Evolutionary conservation across 2,329 filamentous ascomycete genomes (phyloP).

Genomic region (Colletotrichum shisoi): DNA sequence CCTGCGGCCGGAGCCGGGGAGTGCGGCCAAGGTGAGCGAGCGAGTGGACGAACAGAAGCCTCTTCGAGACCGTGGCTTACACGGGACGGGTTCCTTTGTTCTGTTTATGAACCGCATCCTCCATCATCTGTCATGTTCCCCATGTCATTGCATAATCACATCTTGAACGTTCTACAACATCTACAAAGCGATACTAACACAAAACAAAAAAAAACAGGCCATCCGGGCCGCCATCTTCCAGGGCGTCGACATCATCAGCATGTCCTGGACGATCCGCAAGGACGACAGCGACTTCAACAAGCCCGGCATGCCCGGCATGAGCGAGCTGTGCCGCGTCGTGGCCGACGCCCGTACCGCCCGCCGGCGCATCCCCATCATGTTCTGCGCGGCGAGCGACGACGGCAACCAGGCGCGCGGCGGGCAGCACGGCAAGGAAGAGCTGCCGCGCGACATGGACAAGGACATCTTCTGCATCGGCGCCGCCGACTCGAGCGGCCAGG

Average conservation of each 20-base stretch:
- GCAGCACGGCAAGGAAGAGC: background rate
- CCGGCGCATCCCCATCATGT: slow-evolving; percentile 48
- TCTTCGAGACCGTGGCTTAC: too few relatives aligned
- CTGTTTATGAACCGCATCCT: too few relatives aligned
- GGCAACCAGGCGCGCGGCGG: slow-evolving; percentile 27
- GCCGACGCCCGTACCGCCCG: background rate
- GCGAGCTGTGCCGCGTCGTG: slow-evolving; percentile 40
- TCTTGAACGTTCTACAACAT: too few relatives aligned
- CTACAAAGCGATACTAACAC: too few relatives aligned
- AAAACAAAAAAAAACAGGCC: slow-evolving; percentile 39
- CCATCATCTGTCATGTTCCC: too few relatives aligned
- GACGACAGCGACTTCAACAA: background rate
- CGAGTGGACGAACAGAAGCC: too few relatives aligned
- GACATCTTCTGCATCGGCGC: slow-evolving; percentile 45
- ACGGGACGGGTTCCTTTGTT: too few relatives aligned
- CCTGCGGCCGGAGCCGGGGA: background rate
- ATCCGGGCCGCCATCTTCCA: slow-evolving; percentile 40
- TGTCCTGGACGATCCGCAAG: slow-evolving; percentile 45
- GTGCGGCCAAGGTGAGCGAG: background rate
- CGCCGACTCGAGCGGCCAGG: slow-evolving; percentile 38
- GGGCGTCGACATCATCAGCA: slow-evolving; percentile 45
- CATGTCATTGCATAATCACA: too few relatives aligned
- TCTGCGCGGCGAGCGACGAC: slow-evolving; percentile 50
- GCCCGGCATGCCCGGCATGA: slow-evolving; percentile 30
- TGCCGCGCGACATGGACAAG: background rate